Evolutionary conservation across 2,329 filamentous ascomycete species (phyloP), one percentile per base, ranked within the genome.

Genomic region (Pseudopyrenochaeta lycopersici): DNA sequence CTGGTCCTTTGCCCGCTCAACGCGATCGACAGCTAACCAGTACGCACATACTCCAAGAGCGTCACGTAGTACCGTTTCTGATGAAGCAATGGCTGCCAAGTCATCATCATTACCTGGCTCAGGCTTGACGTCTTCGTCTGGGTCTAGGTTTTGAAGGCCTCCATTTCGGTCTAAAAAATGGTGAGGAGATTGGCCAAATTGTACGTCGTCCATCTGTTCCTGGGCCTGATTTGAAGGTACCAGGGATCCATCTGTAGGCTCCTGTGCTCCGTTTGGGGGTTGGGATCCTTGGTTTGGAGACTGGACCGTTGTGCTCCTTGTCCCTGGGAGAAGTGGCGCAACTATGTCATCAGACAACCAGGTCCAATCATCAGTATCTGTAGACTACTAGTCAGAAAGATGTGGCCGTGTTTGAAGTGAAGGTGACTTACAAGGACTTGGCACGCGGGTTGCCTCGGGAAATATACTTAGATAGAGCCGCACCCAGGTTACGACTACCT

Each of bases 381-480:
- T 23, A 20, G 9, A 15, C 5, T 27, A 10, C 23, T 9, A 17
- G 31, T 43, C 17, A 39, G 36, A 21, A 23, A 40, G 2, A 18
- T 4, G 15, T 21, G 9, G 38, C 20, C 12, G 4, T 9, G 14
- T n/a, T 3, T 17, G n/a, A 17, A 27, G 4, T 36, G 33, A 20
- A 14, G 10, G 36, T 17, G n/a, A 43, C 45, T 44, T 41, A 49
- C 41, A 49, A n/a, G 51, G 52, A 42, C 30, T 46, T 23, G 52
- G 46, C 14, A 54, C 36, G 10, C 14, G 23, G 23, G n/a, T 18
- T 12, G 49, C 46, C 2, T 27, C 15, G 3, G 46, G 52, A 20
- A 29, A 54, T 12, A 54, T 54, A 15, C 39, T 39, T 1, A 54
- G 35, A 21, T 46, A 54, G 5, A 54, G 52, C 2, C 46, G 46